phyloP scores from a whole-genome alignment of 768 basidiomycete genomes.

The Rhodotorula toruloides region DNA sequence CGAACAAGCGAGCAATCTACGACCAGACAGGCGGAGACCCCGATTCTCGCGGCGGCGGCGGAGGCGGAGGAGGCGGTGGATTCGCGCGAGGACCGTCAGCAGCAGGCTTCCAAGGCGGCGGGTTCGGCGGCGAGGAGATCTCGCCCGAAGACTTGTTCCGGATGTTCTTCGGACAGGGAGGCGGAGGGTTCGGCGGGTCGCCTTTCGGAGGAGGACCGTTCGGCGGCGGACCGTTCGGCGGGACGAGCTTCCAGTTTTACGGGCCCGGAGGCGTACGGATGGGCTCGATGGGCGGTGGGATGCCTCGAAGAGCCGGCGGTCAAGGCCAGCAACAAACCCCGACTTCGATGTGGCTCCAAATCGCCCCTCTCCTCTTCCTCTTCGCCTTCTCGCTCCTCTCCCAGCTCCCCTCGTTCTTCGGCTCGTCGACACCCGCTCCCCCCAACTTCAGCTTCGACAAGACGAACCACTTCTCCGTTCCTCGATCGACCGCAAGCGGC shows the following conservation, averaged over 20 bases:
- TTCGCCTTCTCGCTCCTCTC: slow-evolving; percentile 33
- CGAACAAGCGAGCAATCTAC: slow-evolving; percentile 78
- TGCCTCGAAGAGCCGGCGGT: neutral
- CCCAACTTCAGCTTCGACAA: slow-evolving; percentile 66
- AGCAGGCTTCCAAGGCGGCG: slow-evolving; percentile 1
- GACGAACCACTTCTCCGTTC: slow-evolving; percentile 10
- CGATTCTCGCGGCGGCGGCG: slow-evolving; percentile 68
- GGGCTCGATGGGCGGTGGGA: slow-evolving; percentile 4
- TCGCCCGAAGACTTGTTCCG: slow-evolving; percentile 95
- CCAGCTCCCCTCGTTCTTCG: slow-evolving; percentile 24
- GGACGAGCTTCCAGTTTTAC: slow-evolving; percentile 31
- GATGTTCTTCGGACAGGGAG: slow-evolving; percentile 77
- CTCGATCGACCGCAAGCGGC: neutral
- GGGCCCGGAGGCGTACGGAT: slow-evolving; percentile 17
- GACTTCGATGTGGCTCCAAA: slow-evolving; percentile 53
- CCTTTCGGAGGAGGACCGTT: slow-evolving; percentile 9
- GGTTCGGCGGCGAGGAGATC: slow-evolving; percentile 57
- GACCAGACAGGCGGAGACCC: slow-evolving; percentile 85
- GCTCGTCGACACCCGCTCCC: slow-evolving; percentile 56
- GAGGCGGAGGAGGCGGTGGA: slow-evolving; percentile 44
- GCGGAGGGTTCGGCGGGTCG: slow-evolving; percentile 8
- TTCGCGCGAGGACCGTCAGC: neutral
- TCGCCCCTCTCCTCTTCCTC: slow-evolving; percentile 67
- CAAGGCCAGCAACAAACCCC: slow-evolving; percentile 1
- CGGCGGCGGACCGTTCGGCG: slow-evolving; percentile 6